These are phyloP conservation scores for Blastocrithidia nonstop DNA, from an alignment of 208 protist species.

Conservation along the genomic window DNA sequence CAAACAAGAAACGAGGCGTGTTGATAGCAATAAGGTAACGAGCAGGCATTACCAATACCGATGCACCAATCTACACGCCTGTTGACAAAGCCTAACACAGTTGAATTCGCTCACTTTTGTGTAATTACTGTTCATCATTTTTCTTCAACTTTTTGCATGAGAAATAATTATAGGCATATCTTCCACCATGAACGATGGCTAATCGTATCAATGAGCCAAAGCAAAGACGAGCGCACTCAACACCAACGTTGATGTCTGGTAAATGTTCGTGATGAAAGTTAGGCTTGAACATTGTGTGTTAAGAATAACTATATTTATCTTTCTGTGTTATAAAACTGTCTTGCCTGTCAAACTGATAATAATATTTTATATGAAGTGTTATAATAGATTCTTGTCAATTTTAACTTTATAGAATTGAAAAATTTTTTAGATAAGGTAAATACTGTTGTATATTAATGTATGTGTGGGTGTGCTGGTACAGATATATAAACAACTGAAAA, in stretches of 20 bases:
- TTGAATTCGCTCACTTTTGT: conserved; percentile 10
- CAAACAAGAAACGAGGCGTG: conserved; percentile 62
- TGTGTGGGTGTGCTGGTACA: too few relatives aligned
- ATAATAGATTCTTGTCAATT: too few relatives aligned
- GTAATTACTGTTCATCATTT: too few relatives aligned
- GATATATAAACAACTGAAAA: too few relatives aligned
- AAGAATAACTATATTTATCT: too few relatives aligned
- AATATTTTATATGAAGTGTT: too few relatives aligned
- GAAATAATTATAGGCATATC: conserved; percentile 32
- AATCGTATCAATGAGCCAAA: conserved; percentile 55
- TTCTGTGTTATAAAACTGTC: too few relatives aligned
- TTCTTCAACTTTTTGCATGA: too few relatives aligned
- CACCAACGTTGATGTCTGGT: conserved; percentile 20
- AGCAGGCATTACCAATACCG: conserved; percentile 34
- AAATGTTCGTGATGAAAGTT: conserved; percentile 11
- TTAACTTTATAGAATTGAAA: too few relatives aligned
- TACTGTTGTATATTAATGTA: too few relatives aligned
- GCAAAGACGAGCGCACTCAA: conserved; percentile 37
- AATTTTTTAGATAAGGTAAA: too few relatives aligned
- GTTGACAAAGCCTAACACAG: conserved; percentile 37
- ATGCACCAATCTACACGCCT: conserved; percentile 37
- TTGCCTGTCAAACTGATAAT: too few relatives aligned
- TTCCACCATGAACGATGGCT: conserved; percentile 32
- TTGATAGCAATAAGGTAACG: conserved; percentile 61
- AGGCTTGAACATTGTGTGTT: conserved; percentile 2